Percentiles rank a stretch among this genome's conserved stretches.
Evolutionary conservation across 495 filamentous ascomycete genomes (phyloP).

Genomic region (Chaetomium fimeti): DNA sequence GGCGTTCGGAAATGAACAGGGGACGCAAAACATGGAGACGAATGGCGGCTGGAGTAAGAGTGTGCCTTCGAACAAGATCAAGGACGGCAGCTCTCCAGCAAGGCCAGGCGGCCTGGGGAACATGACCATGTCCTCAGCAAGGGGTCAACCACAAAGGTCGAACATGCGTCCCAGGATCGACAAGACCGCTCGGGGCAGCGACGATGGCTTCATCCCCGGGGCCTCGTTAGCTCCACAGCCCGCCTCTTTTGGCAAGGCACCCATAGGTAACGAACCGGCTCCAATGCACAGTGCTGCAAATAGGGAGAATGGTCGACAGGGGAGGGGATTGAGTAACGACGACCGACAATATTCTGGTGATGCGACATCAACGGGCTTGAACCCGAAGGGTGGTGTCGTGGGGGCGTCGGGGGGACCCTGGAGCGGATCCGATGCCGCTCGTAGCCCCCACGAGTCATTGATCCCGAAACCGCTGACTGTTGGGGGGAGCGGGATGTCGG

Average conservation of each 20-base stretch:
- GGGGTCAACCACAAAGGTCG: neutral
- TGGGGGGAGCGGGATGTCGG: neutral
- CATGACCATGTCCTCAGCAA: neutral
- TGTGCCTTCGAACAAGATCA: neutral
- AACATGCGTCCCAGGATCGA: neutral
- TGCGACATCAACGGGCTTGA: neutral
- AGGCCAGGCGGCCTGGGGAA: neutral
- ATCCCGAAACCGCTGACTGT: neutral
- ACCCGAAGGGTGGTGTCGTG: neutral
- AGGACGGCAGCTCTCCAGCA: neutral
- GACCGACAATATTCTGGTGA: neutral
- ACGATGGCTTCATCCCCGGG: conserved; percentile 15
- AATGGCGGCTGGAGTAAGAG: neutral
- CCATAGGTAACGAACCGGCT: neutral
- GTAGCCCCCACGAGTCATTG: conserved; percentile 8
- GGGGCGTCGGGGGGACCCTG: neutral
- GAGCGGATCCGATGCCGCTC: neutral
- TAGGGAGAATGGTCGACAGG: neutral
- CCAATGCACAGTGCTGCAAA: neutral
- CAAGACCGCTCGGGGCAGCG: neutral
- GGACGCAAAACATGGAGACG: neutral
- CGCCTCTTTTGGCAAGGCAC: conserved; percentile 3
- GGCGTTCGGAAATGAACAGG: neutral
- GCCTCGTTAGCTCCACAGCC: conserved; percentile 10
- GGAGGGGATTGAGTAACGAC: neutral